Conservation (phyloP, 208 protist genomes). For the Leishmania aethiopica region DNA sequence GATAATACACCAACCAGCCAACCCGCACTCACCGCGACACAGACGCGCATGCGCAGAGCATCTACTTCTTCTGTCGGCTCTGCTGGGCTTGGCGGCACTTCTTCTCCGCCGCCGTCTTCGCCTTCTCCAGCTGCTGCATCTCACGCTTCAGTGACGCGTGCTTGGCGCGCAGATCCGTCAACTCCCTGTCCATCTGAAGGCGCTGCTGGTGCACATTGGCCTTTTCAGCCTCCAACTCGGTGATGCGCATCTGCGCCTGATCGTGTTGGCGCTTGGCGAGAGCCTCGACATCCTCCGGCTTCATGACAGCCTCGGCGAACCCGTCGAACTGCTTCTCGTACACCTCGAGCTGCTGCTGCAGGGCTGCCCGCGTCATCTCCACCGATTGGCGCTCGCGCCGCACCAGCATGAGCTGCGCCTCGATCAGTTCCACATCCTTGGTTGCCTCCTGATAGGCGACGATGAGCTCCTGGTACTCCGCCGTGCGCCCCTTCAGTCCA, state of each 20-base stretch:
- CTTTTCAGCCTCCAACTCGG: conserved; percentile 63
- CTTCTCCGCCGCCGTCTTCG: conserved; percentile 61
- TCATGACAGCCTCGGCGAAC: conserved; percentile 50
- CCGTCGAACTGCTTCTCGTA: conserved; percentile 69
- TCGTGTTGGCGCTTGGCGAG: conserved; percentile 50
- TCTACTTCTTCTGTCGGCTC: conserved; percentile 26
- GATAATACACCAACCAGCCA: background rate
- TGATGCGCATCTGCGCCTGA: conserved; percentile 49
- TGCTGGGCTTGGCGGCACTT: conserved; percentile 76
- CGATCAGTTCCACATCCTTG: conserved; percentile 54
- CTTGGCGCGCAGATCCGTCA: conserved; percentile 49
- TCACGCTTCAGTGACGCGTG: conserved; percentile 60
- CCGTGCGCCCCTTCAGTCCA: conserved; percentile 38
- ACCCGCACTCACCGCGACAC: background rate
- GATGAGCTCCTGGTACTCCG: conserved; percentile 57
- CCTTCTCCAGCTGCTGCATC: conserved; percentile 55
- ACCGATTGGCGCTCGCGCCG: conserved; percentile 52
- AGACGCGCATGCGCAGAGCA: background rate
- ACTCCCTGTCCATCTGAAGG: conserved; percentile 72
- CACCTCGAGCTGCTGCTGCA: conserved; percentile 66
- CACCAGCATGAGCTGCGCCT: conserved; percentile 50
- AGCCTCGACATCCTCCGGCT: conserved; percentile 58
- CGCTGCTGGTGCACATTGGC: conserved; percentile 56
- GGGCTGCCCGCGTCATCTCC: conserved; percentile 29
- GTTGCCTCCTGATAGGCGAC: conserved; percentile 38